phyloP scores from a whole-genome alignment of 1,139 yeast species.

The Sugiyamaella sp. region DNA sequence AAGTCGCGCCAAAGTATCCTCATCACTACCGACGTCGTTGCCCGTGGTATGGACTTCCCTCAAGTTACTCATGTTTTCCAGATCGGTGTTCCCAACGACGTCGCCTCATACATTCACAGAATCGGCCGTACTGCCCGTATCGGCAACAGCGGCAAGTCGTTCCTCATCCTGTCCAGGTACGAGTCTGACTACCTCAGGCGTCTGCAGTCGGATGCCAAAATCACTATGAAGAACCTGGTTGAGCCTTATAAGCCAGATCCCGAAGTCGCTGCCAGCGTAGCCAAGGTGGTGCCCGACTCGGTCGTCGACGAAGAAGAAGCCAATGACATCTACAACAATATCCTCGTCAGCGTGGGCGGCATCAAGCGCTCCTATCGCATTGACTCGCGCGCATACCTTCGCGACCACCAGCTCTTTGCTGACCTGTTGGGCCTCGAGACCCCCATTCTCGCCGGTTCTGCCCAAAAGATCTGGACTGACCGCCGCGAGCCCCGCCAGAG shows the following conservation, averaged over 20 bases:
- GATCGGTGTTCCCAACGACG: slow-evolving; percentile 70
- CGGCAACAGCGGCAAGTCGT: slow-evolving; percentile 67
- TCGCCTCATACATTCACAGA: slow-evolving; percentile 84
- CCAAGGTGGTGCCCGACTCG: slow-evolving; percentile 16
- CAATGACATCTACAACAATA: slow-evolving; percentile 24
- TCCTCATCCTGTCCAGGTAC: slow-evolving; percentile 36
- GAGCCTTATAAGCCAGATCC: slow-evolving; percentile 24
- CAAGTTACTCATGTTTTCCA: slow-evolving; percentile 82
- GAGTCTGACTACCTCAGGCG: slow-evolving; percentile 33
- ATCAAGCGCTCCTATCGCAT: slow-evolving; percentile 20
- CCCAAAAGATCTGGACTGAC: slow-evolving; percentile 24
- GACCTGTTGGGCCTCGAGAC: slow-evolving; percentile 24
- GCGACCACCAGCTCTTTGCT: slow-evolving; percentile 22
- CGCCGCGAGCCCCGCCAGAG: slow-evolving; percentile 14
- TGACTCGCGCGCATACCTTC: slow-evolving; percentile 20
- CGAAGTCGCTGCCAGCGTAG: slow-evolving; percentile 22
- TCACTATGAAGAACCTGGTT: slow-evolving; percentile 27
- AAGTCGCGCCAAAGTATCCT: slow-evolving; percentile 56
- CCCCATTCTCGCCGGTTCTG: slow-evolving; percentile 22
- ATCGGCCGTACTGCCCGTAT: slow-evolving; percentile 98
- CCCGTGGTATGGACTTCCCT: slow-evolving; percentile 95
- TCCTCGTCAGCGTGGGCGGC: slow-evolving; percentile 21
- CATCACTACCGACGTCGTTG: slow-evolving; percentile 91
- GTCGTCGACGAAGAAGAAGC: slow-evolving; percentile 26
- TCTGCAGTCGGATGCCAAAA: slow-evolving; percentile 28